Conservation (phyloP, 2,329 filamentous ascomycete species). For the Drechslerella coelobrocha region DNA sequence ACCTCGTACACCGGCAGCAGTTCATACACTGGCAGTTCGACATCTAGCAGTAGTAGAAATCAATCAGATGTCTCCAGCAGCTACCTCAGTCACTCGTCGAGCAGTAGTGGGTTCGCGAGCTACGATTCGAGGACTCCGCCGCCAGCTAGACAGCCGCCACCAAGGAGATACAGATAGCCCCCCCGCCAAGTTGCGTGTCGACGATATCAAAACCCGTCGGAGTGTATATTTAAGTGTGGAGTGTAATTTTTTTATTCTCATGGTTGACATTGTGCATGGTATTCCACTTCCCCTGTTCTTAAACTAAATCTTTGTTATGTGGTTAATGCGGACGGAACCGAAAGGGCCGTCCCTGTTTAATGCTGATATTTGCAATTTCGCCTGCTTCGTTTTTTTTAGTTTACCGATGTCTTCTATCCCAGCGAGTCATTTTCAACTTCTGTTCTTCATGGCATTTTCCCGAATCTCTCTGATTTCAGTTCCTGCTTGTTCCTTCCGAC, state of each 20-base stretch:
- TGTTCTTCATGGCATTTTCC: constrained; percentile 16
- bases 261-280: constrained; percentile 14
- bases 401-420: constrained; percentile 20
- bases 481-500: constrained; percentile 13
- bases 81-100: constrained; percentile 49
- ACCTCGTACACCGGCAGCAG: constrained; percentile 19
- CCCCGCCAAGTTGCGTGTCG: not conserved
- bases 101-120: constrained; percentile 49
- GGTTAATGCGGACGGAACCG: constrained; percentile 21
- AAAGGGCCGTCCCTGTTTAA: constrained; percentile 10
- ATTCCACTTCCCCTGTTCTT: constrained; percentile 18
- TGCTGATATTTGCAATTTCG: constrained; percentile 31
- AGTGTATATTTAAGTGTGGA: constrained; percentile 7
- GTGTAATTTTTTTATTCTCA: not conserved
- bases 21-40: constrained; percentile 32
- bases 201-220: not conserved
- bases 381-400: constrained; percentile 15
- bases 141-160: constrained; percentile 33
- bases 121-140: constrained; percentile 37
- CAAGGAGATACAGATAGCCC: constrained; percentile 42
- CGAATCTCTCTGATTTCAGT: not conserved
- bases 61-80: constrained; percentile 43
- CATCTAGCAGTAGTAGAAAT: constrained; percentile 27
- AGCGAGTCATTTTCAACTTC: constrained; percentile 25
- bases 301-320: not conserved